Percentiles rank a stretch among this genome's conserved stretches.
These are phyloP conservation scores for Linnemannia elongata DNA, from an alignment of 192 early-diverging fungal genomes.

Conservation along the genomic window DNA sequence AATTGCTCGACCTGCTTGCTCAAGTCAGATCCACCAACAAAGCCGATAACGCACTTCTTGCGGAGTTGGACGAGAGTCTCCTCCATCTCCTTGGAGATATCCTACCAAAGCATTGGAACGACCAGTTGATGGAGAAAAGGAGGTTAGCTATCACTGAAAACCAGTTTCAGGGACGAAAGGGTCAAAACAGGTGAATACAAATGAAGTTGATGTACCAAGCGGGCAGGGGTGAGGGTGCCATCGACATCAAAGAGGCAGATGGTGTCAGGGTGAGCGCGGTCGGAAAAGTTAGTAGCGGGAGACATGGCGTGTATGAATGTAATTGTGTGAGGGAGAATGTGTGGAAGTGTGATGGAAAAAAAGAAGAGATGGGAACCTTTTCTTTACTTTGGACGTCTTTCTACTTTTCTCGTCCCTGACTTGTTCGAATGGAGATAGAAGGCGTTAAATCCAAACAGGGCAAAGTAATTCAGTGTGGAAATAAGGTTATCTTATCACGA, in stretches of 20 bases:
- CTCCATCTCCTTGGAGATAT: slow-evolving; percentile 83
- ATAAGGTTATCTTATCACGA: background rate
- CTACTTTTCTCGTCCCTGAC: background rate
- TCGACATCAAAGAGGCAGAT: slow-evolving; percentile 97
- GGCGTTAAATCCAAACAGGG: background rate
- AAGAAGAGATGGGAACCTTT: background rate
- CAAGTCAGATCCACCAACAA: slow-evolving; percentile 97
- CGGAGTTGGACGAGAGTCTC: slow-evolving; percentile 82
- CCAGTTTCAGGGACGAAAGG: background rate
- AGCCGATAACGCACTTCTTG: slow-evolving; percentile 93
- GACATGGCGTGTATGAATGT: background rate
- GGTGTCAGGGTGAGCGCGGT: slow-evolving; percentile 82
- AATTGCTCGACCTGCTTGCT: slow-evolving; percentile 97
- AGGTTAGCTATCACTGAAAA: background rate
- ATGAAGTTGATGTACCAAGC: slow-evolving; percentile 72
- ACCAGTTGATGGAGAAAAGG: background rate
- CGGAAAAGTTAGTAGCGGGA: slow-evolving; percentile 54
- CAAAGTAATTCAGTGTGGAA: background rate
- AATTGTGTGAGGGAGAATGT: background rate
- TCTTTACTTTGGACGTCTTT: background rate
- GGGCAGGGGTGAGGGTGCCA: slow-evolving; percentile 96
- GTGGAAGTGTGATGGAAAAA: slow-evolving; percentile 3
- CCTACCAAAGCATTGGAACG: slow-evolving; percentile 56
- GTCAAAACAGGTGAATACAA: background rate
- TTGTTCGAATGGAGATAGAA: background rate